Percentiles rank a stretch among this genome's conserved stretches.
Conservation (phyloP, 2,329 filamentous ascomycete species). For the Periconia macrospinosa region DNA sequence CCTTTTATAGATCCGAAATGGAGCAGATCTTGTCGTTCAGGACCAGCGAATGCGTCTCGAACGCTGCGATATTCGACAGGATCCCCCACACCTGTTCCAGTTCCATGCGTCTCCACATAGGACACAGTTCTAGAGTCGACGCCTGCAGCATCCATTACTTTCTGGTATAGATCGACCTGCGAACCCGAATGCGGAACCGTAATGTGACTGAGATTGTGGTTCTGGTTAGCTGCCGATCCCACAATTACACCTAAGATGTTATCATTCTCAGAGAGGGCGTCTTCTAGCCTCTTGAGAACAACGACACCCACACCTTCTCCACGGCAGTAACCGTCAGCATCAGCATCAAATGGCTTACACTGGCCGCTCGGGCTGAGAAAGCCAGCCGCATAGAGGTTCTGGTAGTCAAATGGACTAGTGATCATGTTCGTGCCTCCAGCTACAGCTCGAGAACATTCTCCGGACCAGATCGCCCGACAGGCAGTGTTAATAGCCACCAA, state of each 20-base stretch:
- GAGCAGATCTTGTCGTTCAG: not conserved
- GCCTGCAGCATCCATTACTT: not conserved
- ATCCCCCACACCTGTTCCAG: slow-evolving; percentile 24
- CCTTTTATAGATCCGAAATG: slow-evolving; percentile 39
- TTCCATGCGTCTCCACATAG: slow-evolving; percentile 21
- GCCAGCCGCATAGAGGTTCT: slow-evolving; percentile 40
- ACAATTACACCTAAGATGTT: slow-evolving; percentile 50
- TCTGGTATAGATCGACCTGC: slow-evolving; percentile 7
- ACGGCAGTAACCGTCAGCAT: slow-evolving; percentile 58
- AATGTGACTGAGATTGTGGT: slow-evolving; percentile 8
- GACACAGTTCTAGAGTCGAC: slow-evolving; percentile 6
- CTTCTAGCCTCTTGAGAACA: slow-evolving; percentile 53
- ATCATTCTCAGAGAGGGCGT: slow-evolving; percentile 54
- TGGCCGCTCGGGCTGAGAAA: slow-evolving; percentile 49
- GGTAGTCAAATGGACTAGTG: slow-evolving; percentile 29
- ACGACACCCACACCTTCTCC: slow-evolving; percentile 53
- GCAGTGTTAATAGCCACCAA: slow-evolving; percentile 34
- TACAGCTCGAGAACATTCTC: slow-evolving; percentile 35
- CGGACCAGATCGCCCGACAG: slow-evolving; percentile 25
- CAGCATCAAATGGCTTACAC: slow-evolving; percentile 16
- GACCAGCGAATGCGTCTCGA: slow-evolving; percentile 14
- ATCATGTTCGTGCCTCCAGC: slow-evolving; percentile 43
- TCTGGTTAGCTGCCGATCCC: slow-evolving; percentile 14
- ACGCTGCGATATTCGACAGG: slow-evolving; percentile 20
- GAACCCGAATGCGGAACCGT: slow-evolving; percentile 11